These are phyloP conservation scores for Leccinum disarticulatum DNA, from an alignment of 768 basidiomycete species.

Conservation along the genomic window DNA sequence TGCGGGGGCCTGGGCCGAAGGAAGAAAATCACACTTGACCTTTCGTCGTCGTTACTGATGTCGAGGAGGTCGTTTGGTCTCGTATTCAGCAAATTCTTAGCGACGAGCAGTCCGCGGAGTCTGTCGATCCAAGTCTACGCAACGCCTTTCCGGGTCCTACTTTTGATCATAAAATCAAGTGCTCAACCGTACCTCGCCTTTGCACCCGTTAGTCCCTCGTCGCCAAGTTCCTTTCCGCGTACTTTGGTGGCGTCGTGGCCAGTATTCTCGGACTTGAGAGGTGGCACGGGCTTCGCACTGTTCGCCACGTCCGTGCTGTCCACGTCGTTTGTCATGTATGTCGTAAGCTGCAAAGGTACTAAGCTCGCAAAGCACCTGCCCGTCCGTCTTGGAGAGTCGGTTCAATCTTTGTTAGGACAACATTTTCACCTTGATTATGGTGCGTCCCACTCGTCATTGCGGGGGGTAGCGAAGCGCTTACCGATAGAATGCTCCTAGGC, in stretches of 20 bases:
- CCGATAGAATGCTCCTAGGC: slow-evolving; percentile 25
- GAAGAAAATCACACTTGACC: too few relatives aligned
- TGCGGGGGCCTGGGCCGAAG: slow-evolving; percentile 83
- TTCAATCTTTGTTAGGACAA: slow-evolving; percentile 90
- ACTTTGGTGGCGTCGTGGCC: slow-evolving; percentile 83
- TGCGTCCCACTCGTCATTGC: slow-evolving; percentile 36
- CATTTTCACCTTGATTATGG: slow-evolving; percentile 90
- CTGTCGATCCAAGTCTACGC: too few relatives aligned
- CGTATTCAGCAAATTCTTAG: too few relatives aligned
- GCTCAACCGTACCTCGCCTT: too few relatives aligned
- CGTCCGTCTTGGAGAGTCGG: slow-evolving; percentile 63
- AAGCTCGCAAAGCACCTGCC: slow-evolving; percentile 60
- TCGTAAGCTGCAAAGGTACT: slow-evolving; percentile 71
- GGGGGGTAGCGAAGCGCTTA: background rate
- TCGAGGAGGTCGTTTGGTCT: too few relatives aligned
- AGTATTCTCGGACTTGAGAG: slow-evolving; percentile 90
- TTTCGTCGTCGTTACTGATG: too few relatives aligned
- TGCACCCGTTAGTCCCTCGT: too few relatives aligned
- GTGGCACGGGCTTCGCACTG: slow-evolving; percentile 72
- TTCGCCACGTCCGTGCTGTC: slow-evolving; percentile 69
- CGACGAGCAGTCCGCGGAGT: too few relatives aligned
- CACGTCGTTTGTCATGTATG: slow-evolving; percentile 62
- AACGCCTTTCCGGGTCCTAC: too few relatives aligned
- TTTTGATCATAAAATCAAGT: too few relatives aligned
- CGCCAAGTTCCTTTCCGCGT: slow-evolving; percentile 79